Evolutionary conservation across 2,329 filamentous ascomycete species (phyloP).

Genomic region (Cercospora brassicicola): DNA sequence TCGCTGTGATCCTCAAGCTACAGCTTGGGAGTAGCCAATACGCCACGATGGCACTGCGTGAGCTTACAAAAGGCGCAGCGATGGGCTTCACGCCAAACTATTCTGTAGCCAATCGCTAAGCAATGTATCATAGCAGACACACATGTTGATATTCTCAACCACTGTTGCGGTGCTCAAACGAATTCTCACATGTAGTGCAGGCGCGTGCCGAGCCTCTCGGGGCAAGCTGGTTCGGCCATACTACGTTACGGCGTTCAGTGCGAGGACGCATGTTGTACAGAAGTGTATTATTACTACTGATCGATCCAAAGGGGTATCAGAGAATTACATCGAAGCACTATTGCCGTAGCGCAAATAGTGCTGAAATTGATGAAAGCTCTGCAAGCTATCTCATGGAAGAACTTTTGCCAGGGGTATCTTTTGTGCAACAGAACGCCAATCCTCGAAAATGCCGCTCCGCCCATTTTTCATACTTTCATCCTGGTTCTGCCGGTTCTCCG

Average conservation of each 20-base stretch:
- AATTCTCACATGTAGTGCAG: not conserved
- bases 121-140: not conserved
- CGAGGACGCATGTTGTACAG: not conserved
- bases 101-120: slow-evolving; percentile 36
- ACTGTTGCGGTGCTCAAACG: not conserved
- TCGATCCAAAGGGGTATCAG: not conserved
- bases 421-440: not conserved
- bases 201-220: not conserved
- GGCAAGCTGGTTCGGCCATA: not conserved
- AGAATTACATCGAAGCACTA: not conserved
- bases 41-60: slow-evolving; percentile 78
- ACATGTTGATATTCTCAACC: not conserved
- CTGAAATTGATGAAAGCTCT: not conserved
- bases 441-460: not conserved
- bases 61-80: slow-evolving; percentile 70
- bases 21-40: slow-evolving; percentile 78
- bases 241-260: not conserved
- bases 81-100: slow-evolving; percentile 65
- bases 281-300: not conserved
- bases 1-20: slow-evolving; percentile 71
- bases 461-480: not conserved
- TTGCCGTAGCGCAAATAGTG: not conserved
- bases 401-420: slow-evolving; percentile 2
- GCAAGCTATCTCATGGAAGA: not conserved
- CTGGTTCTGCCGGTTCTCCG: not conserved